Base-by-base conservation (phyloP, 306 rosid species). In the Vicia faba region DNA sequence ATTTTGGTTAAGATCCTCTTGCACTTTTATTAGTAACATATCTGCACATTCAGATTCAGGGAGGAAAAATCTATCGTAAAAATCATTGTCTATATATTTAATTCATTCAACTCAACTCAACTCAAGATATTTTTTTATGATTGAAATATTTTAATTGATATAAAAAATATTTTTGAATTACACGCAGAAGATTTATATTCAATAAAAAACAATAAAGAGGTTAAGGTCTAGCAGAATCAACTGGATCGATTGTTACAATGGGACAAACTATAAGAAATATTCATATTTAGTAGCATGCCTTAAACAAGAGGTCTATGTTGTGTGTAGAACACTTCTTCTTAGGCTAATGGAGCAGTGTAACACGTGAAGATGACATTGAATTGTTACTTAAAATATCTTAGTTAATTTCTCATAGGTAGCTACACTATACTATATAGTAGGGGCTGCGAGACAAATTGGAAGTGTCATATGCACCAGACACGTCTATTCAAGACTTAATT, bases 401-500 rank as follows among this genome's bases (percentile, higher is more conserved):
- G 9, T 33, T 33, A 33, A 33, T 33, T 33, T 33, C 9, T 7
- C 38, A 33, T 33, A 33, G 3, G 6, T 33, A 5, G 9, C 38
- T 33, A 33, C 38, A 33, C 33, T n/a, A n/a, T 29, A 29, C 5
- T 4, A 6, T 58, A 13, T 12, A 70, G 26, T 28, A 50, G 33
- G 41, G 55, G 66, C 43, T 16, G 75, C 69, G 55, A 61, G 61
- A 49, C 19, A 46, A 73, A 11, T 14, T 48, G 41, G 14, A 64
- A 75, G 29, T 16, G 78, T 70, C 68, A 79, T 68, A 81, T 49
- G 8, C 46, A 69, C 86, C 84, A 44, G 70, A 80, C 81, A 84
- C 82, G 85, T 88, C 86, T 73, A 48, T 36, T 88, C 87, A 50
- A 11, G 23, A 16, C n/a, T 3, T 6, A 16, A 7, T 3, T 6